Base-by-base conservation (phyloP, 2,329 filamentous ascomycete genomes). In the Xylariales sp. region DNA sequence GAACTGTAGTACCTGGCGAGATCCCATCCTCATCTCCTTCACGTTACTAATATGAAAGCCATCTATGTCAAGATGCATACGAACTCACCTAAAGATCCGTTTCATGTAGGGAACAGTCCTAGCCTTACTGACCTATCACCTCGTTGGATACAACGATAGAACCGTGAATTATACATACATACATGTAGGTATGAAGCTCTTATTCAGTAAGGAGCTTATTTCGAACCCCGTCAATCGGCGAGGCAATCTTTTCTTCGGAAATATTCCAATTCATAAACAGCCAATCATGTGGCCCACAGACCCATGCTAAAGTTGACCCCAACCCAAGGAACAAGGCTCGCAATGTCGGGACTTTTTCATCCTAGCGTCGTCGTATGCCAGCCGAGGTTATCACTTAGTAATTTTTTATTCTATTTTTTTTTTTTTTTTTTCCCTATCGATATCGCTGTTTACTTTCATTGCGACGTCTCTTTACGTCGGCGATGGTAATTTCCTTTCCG, bases 51-150 rank as follows among this genome's bases (percentile, higher is more conserved):
- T 55, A 39, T 46, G 32, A 52, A 52, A 61, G 53, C 64, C 58
- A 66, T 53, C 30, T 50, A 62, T 63, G 59, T 67, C 60, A 55
- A 45, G 48, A 50, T 54, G 64, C 54, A 55, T 59, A 41, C 5
- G 5, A 16, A 12, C 23, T 10, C n/a, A 41, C 41, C 28, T 28
- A 16, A 16, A 28, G 8, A 61, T 53, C n/a, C n/a, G 10, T 50
- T 36, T 49, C 53, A 56, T 32, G 36, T 32, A 32, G 45, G 12
- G 23, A 9, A 9, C 4, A 3, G 36, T 32, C 12, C 7, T 6
- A 8, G 3, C 18, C 16, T 12, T 55, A 55, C 41, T 30, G 30
- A 6, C 60, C 52, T 49, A 41, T 62, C 60, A 18, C 41, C n/a
- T 39, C 14, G 18, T 23, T 7, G 48, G 43, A 52, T n/a, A n/a